Evolutionary conservation across 2,329 filamentous ascomycete species (phyloP).

Genomic region (Elsinoe batatas): DNA sequence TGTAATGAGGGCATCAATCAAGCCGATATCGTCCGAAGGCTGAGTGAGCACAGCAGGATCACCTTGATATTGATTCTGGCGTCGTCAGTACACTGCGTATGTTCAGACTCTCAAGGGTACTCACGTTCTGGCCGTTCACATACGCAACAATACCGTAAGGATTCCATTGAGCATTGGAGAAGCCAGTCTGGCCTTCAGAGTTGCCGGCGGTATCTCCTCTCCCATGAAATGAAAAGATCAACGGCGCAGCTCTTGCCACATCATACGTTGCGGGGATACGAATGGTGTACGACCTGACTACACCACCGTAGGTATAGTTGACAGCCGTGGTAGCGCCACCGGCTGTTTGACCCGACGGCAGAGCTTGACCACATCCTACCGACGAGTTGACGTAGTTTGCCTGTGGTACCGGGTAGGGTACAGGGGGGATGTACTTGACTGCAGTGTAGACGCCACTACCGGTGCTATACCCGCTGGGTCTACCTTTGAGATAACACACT

Average conservation of each 20-base stretch:
- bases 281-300: conserved; percentile 28
- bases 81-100: neutral
- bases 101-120: neutral
- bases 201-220: conserved; percentile 28
- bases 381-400: conserved; percentile 16
- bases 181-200: conserved; percentile 36
- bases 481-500: conserved; percentile 19
- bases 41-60: conserved; percentile 32
- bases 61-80: conserved; percentile 31
- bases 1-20: conserved; percentile 33
- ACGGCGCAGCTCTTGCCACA: conserved; percentile 26
- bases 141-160: conserved; percentile 37
- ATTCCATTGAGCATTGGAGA: conserved; percentile 37
- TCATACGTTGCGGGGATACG: conserved; percentile 34
- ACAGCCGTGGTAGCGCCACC: conserved; percentile 18
- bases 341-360: conserved; percentile 18
- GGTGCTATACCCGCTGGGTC: conserved; percentile 10
- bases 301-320: conserved; percentile 20
- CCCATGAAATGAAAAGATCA: conserved; percentile 43
- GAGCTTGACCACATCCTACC: conserved; percentile 19
- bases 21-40: conserved; percentile 31
- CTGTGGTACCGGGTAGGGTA: conserved; percentile 14
- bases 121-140: conserved; percentile 30
- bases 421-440: neutral
- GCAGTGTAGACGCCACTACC: conserved; percentile 9